phyloP scores from a whole-genome alignment of 331 rosid genomes.

The Cydonia oblonga region DNA sequence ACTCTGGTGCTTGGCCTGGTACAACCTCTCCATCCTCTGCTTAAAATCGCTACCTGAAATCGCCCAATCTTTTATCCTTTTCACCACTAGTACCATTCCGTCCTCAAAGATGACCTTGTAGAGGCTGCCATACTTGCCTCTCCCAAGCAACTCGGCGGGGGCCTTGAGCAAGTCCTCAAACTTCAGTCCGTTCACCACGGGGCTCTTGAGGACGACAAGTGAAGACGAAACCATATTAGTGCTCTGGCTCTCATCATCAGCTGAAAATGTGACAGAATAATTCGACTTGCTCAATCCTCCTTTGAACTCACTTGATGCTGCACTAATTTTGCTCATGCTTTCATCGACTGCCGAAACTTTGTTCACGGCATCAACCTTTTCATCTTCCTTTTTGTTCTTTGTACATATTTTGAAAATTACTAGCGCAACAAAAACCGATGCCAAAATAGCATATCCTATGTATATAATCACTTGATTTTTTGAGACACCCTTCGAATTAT shows the following conservation, averaged over 20 bases:
- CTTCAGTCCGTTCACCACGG: slow-evolving; percentile 35
- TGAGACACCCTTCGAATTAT: slow-evolving; percentile 23
- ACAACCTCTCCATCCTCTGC: slow-evolving; percentile 50
- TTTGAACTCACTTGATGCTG: slow-evolving; percentile 36
- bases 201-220: slow-evolving; percentile 40
- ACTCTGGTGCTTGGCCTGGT: slow-evolving; percentile 44
- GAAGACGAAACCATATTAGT: slow-evolving; percentile 36
- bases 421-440: slow-evolving; percentile 15
- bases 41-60: slow-evolving; percentile 45
- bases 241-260: slow-evolving; percentile 38
- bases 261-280: slow-evolving; percentile 22
- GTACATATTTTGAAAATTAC: slow-evolving; percentile 27
- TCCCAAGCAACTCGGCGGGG: slow-evolving; percentile 76
- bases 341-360: slow-evolving; percentile 18
- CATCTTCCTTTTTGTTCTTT: slow-evolving; percentile 27
- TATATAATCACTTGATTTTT: slow-evolving; percentile 37
- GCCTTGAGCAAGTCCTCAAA: slow-evolving; percentile 69
- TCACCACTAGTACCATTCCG: slow-evolving; percentile 48
- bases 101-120: slow-evolving; percentile 58
- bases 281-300: slow-evolving; percentile 36
- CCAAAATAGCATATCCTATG: slow-evolving; percentile 53
- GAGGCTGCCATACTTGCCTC: slow-evolving; percentile 67
- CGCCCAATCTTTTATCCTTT: slow-evolving; percentile 55
- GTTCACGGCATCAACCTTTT: slow-evolving; percentile 19
- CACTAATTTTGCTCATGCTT: slow-evolving; percentile 12